Base-by-base conservation (phyloP, 2,329 filamentous ascomycete species). In the Penicillium sp. region DNA sequence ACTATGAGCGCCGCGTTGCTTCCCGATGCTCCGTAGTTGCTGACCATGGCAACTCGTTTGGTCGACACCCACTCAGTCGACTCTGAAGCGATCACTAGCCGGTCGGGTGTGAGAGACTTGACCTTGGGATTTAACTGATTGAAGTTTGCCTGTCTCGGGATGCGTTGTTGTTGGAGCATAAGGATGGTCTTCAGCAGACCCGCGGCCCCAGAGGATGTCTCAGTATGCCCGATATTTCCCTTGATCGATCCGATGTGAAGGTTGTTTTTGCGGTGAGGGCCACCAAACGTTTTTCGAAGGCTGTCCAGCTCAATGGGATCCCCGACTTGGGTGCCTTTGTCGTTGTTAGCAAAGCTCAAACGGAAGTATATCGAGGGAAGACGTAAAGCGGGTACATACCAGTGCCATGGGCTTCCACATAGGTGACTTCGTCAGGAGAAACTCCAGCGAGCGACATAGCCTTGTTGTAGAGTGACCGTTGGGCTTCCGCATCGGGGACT, bases 191-290 rank as follows among this genome's bases (percentile, higher is more conserved):
- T 67, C 32, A 69, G 48, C 18, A 69, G 45, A 13, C 55, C 57
- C 9, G 60, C 58, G 7, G 61, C 56, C 10, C 67, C 66, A 14
- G 41, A 43, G 41, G 41, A 43, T 10, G 41, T 43, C 46, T 69
- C 67, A 9, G 51, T 50, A 44, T 69, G 67, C 3, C 65, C 67
- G 5, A 69, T 57, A 21, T 64, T 62, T 4, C 58, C 64, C 45
- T 69, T 70, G 13, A 68, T 55, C 16, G 66, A 66, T 6, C 64
- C 64, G 9, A 69, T 21, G 31, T 55, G 45, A 14, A 63, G 42
- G 24, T 41, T 27, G 14, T 50, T 9, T 6, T 16, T 21, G 7
- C 57, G 55, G 5, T 32, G 36, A 11, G 48, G 39, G 2, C 55
- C 53, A n/a, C 54, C 65, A 27, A 66, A 57, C 9, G 57, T 55